phyloP scores from a whole-genome alignment of 2,329 filamentous ascomycete genomes.

The Diaporthe eres region DNA sequence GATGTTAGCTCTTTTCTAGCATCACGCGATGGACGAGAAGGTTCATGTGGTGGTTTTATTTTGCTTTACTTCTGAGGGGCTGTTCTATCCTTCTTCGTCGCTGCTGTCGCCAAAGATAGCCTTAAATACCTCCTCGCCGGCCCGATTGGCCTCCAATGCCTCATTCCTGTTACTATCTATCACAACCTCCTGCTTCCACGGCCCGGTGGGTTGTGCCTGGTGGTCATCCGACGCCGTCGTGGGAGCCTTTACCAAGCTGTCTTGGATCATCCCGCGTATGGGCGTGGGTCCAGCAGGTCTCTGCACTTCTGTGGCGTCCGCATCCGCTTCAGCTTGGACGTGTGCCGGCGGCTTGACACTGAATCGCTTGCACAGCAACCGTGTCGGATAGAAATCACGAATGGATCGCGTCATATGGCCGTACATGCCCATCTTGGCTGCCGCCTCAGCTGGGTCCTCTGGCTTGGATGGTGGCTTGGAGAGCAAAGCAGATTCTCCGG shows the following conservation, averaged over 20 bases:
- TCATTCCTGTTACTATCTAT: constrained; percentile 84
- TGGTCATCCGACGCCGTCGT: constrained; percentile 33
- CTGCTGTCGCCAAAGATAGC: constrained; percentile 95
- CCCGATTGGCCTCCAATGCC: constrained; percentile 79
- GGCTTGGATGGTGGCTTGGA: constrained; percentile 67
- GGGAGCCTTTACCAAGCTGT: background rate
- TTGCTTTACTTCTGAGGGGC: background rate
- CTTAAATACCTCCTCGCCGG: constrained; percentile 86
- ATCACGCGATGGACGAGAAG: background rate
- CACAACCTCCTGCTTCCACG: constrained; percentile 44
- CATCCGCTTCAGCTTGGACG: constrained; percentile 68
- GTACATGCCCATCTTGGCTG: constrained; percentile 93
- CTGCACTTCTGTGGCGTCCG: constrained; percentile 42
- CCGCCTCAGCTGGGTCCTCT: constrained; percentile 85
- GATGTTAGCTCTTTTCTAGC: background rate
- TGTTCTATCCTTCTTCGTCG: constrained; percentile 57
- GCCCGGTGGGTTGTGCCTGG: constrained; percentile 29
- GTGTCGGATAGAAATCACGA: constrained; percentile 81
- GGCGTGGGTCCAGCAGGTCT: constrained; percentile 11
- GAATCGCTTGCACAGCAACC: constrained; percentile 94
- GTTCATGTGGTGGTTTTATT: background rate
- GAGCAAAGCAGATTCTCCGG: constrained; percentile 54
- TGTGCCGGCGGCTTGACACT: constrained; percentile 84
- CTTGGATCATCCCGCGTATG: background rate
- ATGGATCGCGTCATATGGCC: constrained; percentile 85